Percentiles rank a stretch among this genome's conserved stretches.
Evolutionary conservation across 2,329 filamentous ascomycete genomes (phyloP).

Genomic region (Fusarium torreyae): DNA sequence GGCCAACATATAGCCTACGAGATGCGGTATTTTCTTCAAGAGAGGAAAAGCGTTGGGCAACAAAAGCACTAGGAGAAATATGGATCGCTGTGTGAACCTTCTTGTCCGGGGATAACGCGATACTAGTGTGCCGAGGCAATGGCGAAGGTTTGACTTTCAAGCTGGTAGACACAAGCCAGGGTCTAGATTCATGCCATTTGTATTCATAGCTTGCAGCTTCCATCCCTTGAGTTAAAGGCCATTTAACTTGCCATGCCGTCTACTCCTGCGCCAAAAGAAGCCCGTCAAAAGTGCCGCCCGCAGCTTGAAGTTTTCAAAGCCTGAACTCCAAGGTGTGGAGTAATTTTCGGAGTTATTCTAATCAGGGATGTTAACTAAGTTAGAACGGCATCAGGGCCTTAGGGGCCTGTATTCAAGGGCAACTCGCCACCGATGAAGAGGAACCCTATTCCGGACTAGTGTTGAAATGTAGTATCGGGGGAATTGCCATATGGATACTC

Average conservation of each 20-base stretch:
- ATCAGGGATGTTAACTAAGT: background rate
- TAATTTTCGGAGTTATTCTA: background rate
- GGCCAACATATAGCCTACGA: too few relatives aligned
- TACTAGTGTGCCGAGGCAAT: constrained; percentile 1
- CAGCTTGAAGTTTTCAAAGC: background rate
- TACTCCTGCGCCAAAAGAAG: background rate
- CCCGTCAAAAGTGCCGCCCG: background rate
- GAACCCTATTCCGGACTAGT: background rate
- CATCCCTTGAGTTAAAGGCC: background rate
- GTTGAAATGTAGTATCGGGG: background rate
- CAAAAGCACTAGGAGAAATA: background rate
- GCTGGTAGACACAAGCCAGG: background rate
- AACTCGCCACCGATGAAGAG: background rate
- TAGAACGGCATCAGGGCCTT: background rate
- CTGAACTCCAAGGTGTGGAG: background rate
- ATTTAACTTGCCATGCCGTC: background rate
- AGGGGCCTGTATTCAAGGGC: too few relatives aligned
- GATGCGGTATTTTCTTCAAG: background rate
- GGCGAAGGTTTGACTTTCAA: background rate
- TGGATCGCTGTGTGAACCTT: background rate
- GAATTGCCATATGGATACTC: background rate
- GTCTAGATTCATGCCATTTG: background rate
- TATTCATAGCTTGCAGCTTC: background rate
- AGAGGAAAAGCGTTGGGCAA: background rate
- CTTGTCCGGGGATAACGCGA: background rate